A percentile compares a stretch with the other conserved stretches of the same genome.
Evolutionary conservation across 2,329 filamentous ascomycete genomes (phyloP).

Genomic region (Diplodia mutila): DNA sequence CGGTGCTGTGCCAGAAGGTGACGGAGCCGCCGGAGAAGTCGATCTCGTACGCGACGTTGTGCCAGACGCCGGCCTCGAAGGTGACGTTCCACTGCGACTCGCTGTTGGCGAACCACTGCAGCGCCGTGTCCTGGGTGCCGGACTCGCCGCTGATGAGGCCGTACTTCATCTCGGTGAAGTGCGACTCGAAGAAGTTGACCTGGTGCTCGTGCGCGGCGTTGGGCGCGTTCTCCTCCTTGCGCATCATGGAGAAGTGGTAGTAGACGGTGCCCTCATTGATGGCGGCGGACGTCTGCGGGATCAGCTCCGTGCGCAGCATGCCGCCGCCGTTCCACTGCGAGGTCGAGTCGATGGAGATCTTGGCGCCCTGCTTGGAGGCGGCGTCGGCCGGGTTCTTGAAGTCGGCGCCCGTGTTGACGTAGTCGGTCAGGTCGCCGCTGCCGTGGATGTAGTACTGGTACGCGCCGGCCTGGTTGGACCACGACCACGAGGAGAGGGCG

Average conservation of each 20-base stretch:
- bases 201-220: constrained; percentile 69
- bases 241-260: constrained; percentile 74
- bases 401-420: constrained; percentile 63
- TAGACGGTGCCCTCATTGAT: constrained; percentile 69
- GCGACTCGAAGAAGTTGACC: constrained; percentile 60
- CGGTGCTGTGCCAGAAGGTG: constrained; percentile 73
- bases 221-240: constrained; percentile 62
- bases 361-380: constrained; percentile 66
- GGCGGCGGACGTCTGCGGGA: constrained; percentile 68
- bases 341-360: constrained; percentile 67
- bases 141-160: constrained; percentile 60
- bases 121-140: constrained; percentile 56
- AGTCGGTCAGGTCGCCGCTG: constrained; percentile 56
- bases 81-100: constrained; percentile 65
- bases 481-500: constrained; percentile 66
- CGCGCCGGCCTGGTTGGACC: constrained; percentile 68
- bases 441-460: constrained; percentile 82
- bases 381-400: constrained; percentile 70
- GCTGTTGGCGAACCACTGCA: constrained; percentile 68
- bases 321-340: constrained; percentile 73
- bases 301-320: constrained; percentile 75
- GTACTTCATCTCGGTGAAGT: constrained; percentile 76
- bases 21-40: constrained; percentile 67
- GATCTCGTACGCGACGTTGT: constrained; percentile 76
- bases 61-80: constrained; percentile 68